Conservation (phyloP, 192 early-diverging fungal genomes). For the Tieghemiomyces parasiticus region DNA sequence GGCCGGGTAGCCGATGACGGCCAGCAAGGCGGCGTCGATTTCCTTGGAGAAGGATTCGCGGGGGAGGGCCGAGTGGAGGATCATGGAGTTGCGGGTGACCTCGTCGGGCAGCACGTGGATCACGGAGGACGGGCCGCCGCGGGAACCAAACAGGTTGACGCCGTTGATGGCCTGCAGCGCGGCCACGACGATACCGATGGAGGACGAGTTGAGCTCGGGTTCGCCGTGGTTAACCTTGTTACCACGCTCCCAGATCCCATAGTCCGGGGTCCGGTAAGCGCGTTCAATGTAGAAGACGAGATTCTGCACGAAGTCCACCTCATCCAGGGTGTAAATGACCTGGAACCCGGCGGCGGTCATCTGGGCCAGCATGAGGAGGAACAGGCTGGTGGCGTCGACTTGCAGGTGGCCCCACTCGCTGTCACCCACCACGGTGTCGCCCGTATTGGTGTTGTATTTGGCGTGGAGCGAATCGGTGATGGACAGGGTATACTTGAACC, state of each 20-base stretch:
- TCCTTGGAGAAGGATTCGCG: constrained; percentile 79
- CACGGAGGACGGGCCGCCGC: constrained; percentile 59
- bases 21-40: constrained; percentile 66
- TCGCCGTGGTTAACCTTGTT: constrained; percentile 78
- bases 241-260: constrained; percentile 81
- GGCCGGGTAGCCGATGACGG: constrained; percentile 78
- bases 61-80: constrained; percentile 58
- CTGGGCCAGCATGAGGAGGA: constrained; percentile 60
- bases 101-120: constrained; percentile 80
- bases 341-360: constrained; percentile 66
- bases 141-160: constrained; percentile 67
- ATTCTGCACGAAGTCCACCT: constrained; percentile 78
- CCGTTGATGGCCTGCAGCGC: constrained; percentile 75
- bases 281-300: constrained; percentile 81
- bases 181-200: constrained; percentile 78
- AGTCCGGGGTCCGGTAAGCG: constrained; percentile 69
- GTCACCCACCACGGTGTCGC: constrained; percentile 73
- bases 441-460: constrained; percentile 74
- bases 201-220: constrained; percentile 75
- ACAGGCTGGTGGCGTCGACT: constrained; percentile 76
- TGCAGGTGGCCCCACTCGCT: constrained; percentile 79
- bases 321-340: constrained; percentile 69
- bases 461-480: constrained; percentile 68
- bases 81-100: constrained; percentile 65
- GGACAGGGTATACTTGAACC: constrained; percentile 66